Percentiles rank a stretch among this genome's conserved stretches.
These are phyloP conservation scores for Chalciporus pseudorubinellus DNA, from an alignment of 768 basidiomycete genomes.

Conservation along the genomic window DNA sequence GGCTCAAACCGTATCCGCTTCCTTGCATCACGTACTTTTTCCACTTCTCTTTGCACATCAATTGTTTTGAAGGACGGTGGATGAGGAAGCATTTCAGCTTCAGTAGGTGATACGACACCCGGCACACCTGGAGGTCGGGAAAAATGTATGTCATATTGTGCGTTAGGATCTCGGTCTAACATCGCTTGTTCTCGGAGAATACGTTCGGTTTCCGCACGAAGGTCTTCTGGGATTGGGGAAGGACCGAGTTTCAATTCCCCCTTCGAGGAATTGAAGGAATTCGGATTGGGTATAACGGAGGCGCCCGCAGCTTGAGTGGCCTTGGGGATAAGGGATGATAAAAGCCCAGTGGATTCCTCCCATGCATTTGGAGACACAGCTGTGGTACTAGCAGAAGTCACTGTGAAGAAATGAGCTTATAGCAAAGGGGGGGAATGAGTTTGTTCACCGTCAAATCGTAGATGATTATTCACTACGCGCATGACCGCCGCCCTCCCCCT, in stretches of 20 bases:
- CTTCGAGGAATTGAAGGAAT: constrained; percentile 72
- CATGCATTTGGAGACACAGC: constrained; percentile 62
- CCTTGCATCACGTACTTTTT: constrained; percentile 81
- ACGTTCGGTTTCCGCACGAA: constrained; percentile 78
- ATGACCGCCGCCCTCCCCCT: constrained; percentile 87
- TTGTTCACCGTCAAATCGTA: constrained; percentile 80
- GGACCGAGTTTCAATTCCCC: constrained; percentile 86
- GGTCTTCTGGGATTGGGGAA: constrained; percentile 72
- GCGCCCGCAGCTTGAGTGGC: constrained; percentile 38
- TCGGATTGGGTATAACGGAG: constrained; percentile 53
- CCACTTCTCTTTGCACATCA: constrained; percentile 91
- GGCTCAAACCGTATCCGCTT: constrained; percentile 92
- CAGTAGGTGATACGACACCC: constrained; percentile 61
- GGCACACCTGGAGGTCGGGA: constrained; percentile 47
- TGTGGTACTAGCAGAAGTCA: constrained; percentile 68
- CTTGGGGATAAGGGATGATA: constrained; percentile 75
- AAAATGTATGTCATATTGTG: constrained; percentile 62
- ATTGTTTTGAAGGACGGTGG: constrained; percentile 80
- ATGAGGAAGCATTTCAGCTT: constrained; percentile 74
- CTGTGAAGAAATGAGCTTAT: constrained; percentile 39
- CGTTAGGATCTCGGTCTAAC: constrained; percentile 65
- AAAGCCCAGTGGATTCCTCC: constrained; percentile 84
- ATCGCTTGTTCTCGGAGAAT: constrained; percentile 78
- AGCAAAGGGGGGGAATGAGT: background rate
- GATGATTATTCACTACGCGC: constrained; percentile 90